Conservation (phyloP, 345 rosid genomes). For the Laguncularia racemosa region DNA sequence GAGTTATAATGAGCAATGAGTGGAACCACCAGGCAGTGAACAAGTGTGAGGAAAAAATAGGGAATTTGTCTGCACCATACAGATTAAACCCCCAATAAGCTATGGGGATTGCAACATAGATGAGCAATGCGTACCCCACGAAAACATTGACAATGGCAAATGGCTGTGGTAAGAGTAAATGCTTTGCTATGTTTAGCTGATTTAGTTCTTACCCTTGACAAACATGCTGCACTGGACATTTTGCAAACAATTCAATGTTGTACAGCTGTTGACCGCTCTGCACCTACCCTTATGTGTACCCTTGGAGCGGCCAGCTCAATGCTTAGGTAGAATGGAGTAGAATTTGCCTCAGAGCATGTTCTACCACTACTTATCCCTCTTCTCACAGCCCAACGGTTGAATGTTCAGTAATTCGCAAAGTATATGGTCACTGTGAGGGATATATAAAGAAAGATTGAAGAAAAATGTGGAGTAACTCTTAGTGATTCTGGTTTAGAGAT, state of each 20-base stretch:
- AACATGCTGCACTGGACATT: constrained; percentile 61
- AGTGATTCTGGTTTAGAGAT: constrained; percentile 58
- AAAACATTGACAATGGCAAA: too few species aligned
- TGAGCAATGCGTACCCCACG: too few species aligned
- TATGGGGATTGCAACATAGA: too few species aligned
- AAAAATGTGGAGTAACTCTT: constrained; percentile 70
- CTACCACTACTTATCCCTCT: constrained; percentile 81
- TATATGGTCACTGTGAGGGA: constrained; percentile 91
- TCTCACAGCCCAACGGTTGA: constrained; percentile 86
- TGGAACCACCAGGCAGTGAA: too few species aligned
- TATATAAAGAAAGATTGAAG: constrained; percentile 80
- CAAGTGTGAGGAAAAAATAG: too few species aligned
- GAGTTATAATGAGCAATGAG: too few species aligned
- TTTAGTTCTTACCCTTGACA: constrained; percentile 61
- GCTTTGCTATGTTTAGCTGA: constrained; percentile 89
- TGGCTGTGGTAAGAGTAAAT: constrained; percentile 97
- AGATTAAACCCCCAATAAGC: too few species aligned
- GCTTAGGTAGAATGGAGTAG: constrained; percentile 89
- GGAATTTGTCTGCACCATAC: too few species aligned
- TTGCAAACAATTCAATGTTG: constrained; percentile 88
- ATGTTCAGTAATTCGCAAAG: constrained; percentile 89
- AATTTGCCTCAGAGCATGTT: constrained; percentile 81
- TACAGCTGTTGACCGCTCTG: constrained; percentile 89
- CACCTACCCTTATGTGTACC: constrained; percentile 96
- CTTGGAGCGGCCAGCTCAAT: constrained; percentile 88